Conservation (phyloP, 768 basidiomycete species). For the Collybiopsis luxurians region DNA sequence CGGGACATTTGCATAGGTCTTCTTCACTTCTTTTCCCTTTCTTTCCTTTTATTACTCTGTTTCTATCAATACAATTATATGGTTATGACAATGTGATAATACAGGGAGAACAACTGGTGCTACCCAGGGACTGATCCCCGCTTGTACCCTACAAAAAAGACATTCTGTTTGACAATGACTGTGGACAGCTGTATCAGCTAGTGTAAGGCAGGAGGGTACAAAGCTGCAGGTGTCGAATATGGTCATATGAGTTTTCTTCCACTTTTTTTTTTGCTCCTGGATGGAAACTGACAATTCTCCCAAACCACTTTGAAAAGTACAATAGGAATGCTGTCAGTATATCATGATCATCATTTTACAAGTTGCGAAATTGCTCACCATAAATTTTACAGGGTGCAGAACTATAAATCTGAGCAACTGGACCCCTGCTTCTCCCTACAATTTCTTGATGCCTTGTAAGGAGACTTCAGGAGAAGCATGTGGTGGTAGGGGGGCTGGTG, state of each 20-base stretch:
- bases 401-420: not conserved
- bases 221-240: not conserved
- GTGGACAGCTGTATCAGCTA: not conserved
- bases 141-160: not conserved
- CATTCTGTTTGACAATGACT: not conserved
- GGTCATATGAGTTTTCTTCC: not conserved
- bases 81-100: no score
- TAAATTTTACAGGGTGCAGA: not conserved
- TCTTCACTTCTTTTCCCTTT: not conserved
- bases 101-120: not conserved
- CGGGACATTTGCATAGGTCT: not conserved
- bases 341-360: not conserved
- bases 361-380: not conserved
- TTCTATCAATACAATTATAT: no score
- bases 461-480: not conserved
- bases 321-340: not conserved
- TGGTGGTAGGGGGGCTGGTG: not conserved
- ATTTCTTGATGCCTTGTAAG: not conserved
- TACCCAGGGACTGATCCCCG: not conserved
- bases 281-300: no score
- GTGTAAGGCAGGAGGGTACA: not conserved
- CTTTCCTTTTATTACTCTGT: not conserved
- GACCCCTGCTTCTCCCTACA: not conserved
- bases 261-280: not conserved
- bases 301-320: no score